Conservation (phyloP, 2,329 filamentous ascomycete genomes). For the Trichoderma polysporum region DNA sequence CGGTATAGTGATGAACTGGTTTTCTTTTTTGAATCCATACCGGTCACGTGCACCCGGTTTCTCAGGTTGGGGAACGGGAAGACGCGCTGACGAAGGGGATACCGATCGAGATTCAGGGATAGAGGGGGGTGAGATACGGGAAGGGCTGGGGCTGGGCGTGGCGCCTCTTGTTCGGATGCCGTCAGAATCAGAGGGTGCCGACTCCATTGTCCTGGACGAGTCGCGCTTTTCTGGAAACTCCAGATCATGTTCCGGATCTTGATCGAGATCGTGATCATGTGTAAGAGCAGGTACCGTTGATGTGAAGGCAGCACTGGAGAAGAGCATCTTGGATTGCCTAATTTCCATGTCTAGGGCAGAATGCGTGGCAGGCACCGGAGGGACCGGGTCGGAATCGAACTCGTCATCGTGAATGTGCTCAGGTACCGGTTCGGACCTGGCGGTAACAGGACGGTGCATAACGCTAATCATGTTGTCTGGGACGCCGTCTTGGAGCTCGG, state of each 20-base stretch:
- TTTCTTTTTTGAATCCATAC: slow-evolving; percentile 90
- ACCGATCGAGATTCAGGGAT: slow-evolving; percentile 19
- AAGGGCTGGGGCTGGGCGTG: slow-evolving; percentile 13
- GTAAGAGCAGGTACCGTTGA: slow-evolving; percentile 42
- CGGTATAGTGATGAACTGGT: slow-evolving; percentile 71
- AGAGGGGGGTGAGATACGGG: slow-evolving; percentile 16
- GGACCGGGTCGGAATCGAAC: slow-evolving; percentile 20
- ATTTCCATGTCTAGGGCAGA: slow-evolving; percentile 41
- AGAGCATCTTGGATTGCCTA: slow-evolving; percentile 42
- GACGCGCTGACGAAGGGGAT: slow-evolving; percentile 19
- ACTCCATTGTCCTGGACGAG: slow-evolving; percentile 51
- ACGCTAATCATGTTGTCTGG: slow-evolving; percentile 9
- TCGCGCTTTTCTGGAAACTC: slow-evolving; percentile 45
- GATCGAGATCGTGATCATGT: slow-evolving; percentile 29
- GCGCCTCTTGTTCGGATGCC: slow-evolving; percentile 21
- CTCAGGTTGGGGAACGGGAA: slow-evolving; percentile 40
- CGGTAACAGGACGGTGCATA: slow-evolving; percentile 20
- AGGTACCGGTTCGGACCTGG: slow-evolving; percentile 21
- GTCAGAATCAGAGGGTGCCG: slow-evolving; percentile 33
- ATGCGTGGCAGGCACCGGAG: slow-evolving; percentile 24
- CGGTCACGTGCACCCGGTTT: slow-evolving; percentile 65
- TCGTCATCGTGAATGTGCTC: background rate
- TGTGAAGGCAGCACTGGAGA: slow-evolving; percentile 40
- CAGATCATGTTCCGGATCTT: slow-evolving; percentile 29
- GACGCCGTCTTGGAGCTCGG: slow-evolving; percentile 3